Evolutionary conservation across 257 asterid species (phyloP).

Genomic region (Euphrasia confusa): DNA sequence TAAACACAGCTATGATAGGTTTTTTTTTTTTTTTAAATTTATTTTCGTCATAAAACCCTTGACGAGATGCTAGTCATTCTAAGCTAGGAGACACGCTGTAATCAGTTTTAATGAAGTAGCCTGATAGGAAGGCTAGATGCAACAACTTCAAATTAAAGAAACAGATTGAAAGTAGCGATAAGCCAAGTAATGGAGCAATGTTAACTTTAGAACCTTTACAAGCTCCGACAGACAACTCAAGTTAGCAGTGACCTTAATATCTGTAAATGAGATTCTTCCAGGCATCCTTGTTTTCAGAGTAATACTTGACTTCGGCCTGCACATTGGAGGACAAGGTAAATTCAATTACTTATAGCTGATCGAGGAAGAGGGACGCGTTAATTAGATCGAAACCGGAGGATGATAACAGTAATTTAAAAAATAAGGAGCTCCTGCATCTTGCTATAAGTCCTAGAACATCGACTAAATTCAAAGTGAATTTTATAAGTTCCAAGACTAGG

Average conservation of each 20-base stretch:
- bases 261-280: conserved; percentile 4
- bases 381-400: not conserved
- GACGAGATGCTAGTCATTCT: not conserved
- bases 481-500: not conserved
- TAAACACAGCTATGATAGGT: not conserved
- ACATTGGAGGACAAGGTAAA: not conserved
- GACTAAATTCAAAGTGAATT: not conserved
- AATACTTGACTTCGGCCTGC: conserved; percentile 3
- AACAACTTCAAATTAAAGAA: not conserved
- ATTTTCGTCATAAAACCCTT: not conserved
- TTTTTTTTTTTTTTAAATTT: not conserved
- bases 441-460: not conserved
- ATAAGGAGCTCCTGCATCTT: not conserved
- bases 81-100: not conserved
- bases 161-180: not conserved
- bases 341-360: not conserved
- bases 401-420: not conserved
- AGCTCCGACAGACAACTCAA: not conserved
- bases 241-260: not conserved
- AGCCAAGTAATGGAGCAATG: not conserved
- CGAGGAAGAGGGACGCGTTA: not conserved
- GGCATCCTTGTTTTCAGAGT: conserved; percentile 5
- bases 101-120: not conserved
- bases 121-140: not conserved
- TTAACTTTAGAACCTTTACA: not conserved